phyloP scores from a whole-genome alignment of 352 stramenopile genomes.

The Globisporangium splendens region DNA sequence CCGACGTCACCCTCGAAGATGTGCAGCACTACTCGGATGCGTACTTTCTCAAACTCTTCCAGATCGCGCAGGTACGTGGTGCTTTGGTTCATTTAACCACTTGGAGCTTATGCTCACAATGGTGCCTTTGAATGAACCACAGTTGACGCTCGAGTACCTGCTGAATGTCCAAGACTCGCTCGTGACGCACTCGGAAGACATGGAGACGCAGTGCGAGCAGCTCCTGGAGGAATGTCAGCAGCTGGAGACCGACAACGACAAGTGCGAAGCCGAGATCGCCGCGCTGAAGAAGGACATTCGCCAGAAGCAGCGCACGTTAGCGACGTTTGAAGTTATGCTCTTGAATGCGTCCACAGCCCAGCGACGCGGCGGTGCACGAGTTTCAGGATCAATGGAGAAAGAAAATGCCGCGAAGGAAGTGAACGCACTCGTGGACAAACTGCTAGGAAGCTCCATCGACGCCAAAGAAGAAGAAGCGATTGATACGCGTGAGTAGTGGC shows the following conservation, averaged over 20 bases:
- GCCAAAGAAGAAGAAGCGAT: constrained; percentile 16
- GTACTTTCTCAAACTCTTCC: constrained; percentile 86
- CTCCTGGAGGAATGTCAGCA: constrained; percentile 55
- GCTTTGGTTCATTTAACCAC: neutral
- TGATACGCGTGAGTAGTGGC: constrained; percentile 22
- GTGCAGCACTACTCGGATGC: constrained; percentile 82
- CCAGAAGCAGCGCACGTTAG: constrained; percentile 78
- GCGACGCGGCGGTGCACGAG: constrained; percentile 12
- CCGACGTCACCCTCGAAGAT: constrained; percentile 78
- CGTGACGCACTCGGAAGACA: constrained; percentile 49
- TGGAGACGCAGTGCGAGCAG: constrained; percentile 70
- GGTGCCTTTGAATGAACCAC: neutral
- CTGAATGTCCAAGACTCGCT: constrained; percentile 84
- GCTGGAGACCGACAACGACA: constrained; percentile 61
- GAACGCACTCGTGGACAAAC: constrained; percentile 32
- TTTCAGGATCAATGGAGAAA: constrained; percentile 15
- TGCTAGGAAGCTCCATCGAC: constrained; percentile 14
- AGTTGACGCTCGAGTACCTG: constrained; percentile 82
- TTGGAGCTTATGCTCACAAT: neutral
- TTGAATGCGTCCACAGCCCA: constrained; percentile 50
- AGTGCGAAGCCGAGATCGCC: constrained; percentile 50
- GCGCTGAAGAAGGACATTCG: constrained; percentile 74
- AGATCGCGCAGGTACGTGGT: constrained; percentile 63
- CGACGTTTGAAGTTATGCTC: constrained; percentile 79
- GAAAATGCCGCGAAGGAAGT: constrained; percentile 31